Percentiles rank a stretch among this genome's conserved stretches.
These are phyloP conservation scores for Calonectria pseudoturangicola DNA, from an alignment of 2,329 filamentous ascomycete species.

Conservation along the genomic window DNA sequence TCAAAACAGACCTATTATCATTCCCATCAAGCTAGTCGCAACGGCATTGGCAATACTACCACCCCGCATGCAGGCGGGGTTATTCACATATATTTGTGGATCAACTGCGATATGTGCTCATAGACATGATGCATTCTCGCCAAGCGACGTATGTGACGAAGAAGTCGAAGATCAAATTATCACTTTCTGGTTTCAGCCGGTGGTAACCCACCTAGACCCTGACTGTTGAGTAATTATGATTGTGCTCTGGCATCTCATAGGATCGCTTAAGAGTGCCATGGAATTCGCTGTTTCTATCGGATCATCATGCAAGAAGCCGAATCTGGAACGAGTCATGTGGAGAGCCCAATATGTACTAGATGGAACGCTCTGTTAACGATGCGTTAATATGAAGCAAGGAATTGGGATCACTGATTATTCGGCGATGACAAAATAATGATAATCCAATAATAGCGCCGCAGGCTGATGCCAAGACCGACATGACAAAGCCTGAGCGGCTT, in stretches of 20 bases:
- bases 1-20: background rate
- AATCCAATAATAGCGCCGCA: background rate
- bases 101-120: too few species aligned
- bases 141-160: too few species aligned
- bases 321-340: background rate
- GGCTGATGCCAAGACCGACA: background rate
- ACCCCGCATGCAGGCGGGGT: background rate
- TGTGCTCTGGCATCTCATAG: background rate
- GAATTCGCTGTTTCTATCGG: background rate
- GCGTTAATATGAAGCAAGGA: too few species aligned
- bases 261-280: background rate
- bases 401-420: background rate
- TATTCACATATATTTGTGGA: too few species aligned
- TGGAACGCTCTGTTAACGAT: too few species aligned
- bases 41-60: background rate
- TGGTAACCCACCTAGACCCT: background rate
- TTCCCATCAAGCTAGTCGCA: background rate
- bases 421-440: background rate
- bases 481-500: background rate
- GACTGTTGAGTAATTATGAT: background rate
- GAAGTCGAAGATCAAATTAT: too few species aligned
- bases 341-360: background rate
- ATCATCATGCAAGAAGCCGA: slow-evolving; percentile 3
- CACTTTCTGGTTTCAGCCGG: too few species aligned
- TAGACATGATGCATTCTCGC: background rate